A percentile compares a stretch with the other conserved stretches of the same genome.
These are phyloP conservation scores for Saturnispora ahearnii DNA, from an alignment of 805 yeast species.

Conservation along the genomic window DNA sequence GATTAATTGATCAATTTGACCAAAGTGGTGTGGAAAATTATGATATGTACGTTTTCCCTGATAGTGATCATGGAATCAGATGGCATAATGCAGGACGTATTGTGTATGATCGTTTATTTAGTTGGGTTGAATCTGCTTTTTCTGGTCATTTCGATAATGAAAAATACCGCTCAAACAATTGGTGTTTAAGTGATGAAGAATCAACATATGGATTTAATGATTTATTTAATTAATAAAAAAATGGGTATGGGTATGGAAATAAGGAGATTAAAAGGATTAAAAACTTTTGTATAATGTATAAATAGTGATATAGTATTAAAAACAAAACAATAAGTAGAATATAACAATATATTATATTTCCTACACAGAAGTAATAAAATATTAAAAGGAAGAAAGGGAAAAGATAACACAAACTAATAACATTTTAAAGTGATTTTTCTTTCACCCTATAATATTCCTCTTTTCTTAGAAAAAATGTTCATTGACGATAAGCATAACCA, in stretches of 20 bases:
- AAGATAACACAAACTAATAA: not conserved
- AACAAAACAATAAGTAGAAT: not conserved
- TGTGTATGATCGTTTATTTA: slow-evolving; percentile 56
- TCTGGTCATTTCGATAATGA: slow-evolving; percentile 33
- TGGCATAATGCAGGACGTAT: slow-evolving; percentile 67
- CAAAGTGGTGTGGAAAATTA: slow-evolving; percentile 71
- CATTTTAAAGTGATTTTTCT: not conserved
- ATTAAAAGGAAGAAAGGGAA: not conserved
- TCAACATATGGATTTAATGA: slow-evolving; percentile 11
- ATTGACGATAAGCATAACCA: slow-evolving; percentile 28
- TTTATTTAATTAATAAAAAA: slow-evolving; percentile 15
- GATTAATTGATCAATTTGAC: slow-evolving; percentile 68
- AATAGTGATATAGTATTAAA: not conserved
- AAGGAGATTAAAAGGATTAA: not conserved
- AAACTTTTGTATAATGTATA: not conserved
- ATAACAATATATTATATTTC: not conserved
- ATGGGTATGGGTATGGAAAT: not conserved
- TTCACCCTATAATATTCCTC: not conserved
- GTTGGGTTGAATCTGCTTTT: slow-evolving; percentile 60
- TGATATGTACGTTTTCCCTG: slow-evolving; percentile 73
- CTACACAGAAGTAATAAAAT: not conserved
- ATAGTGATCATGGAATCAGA: slow-evolving; percentile 64
- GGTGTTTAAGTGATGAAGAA: not conserved
- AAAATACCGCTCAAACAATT: not conserved
- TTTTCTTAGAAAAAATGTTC: not conserved